A percentile compares a stretch with the other conserved stretches of the same genome.
Evolutionary conservation across 148 eudicot genomes (phyloP).

Genomic region (Vaccinium corymbosum): DNA sequence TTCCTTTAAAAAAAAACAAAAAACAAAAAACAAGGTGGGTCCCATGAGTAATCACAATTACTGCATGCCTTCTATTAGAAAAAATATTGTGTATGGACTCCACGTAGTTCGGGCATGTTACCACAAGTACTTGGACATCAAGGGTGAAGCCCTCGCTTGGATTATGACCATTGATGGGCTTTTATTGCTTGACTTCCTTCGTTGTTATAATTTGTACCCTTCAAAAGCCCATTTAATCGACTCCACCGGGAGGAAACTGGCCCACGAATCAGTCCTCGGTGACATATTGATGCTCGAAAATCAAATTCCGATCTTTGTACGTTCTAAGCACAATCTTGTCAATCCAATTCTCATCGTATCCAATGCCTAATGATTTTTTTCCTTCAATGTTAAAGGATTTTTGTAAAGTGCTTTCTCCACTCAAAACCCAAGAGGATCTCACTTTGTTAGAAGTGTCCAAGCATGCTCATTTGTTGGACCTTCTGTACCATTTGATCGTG

Average conservation of each 20-base stretch:
- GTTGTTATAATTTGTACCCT: neutral
- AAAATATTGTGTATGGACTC: too few relatives aligned
- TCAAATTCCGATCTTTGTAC: constrained; percentile 43
- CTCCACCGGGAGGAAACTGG: constrained; percentile 20
- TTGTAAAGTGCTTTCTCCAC: constrained; percentile 35
- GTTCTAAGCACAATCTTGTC: constrained; percentile 25
- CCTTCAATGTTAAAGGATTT: constrained; percentile 28
- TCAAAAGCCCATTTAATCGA: constrained; percentile 23
- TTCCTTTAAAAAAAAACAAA: too few relatives aligned
- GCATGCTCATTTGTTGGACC: constrained; percentile 43
- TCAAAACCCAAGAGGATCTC: constrained; percentile 11
- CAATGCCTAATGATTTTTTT: constrained; percentile 14
- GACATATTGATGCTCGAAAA: constrained; percentile 65
- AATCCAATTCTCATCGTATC: neutral
- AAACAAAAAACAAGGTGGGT: too few relatives aligned
- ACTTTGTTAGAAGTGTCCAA: neutral
- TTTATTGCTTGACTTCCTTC: constrained; percentile 48
- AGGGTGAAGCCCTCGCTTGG: constrained; percentile 41
- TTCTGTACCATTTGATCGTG: constrained; percentile 40
- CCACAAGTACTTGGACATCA: constrained; percentile 27
- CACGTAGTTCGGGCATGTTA: too few relatives aligned
- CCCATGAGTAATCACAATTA: too few relatives aligned
- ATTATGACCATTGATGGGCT: constrained; percentile 59
- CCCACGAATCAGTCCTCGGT: constrained; percentile 33
- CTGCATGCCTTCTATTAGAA: too few relatives aligned